Percentiles rank a stretch among this genome's conserved stretches.
phyloP scores from a whole-genome alignment of 352 stramenopile species.

The Globisporangium emineosum region DNA sequence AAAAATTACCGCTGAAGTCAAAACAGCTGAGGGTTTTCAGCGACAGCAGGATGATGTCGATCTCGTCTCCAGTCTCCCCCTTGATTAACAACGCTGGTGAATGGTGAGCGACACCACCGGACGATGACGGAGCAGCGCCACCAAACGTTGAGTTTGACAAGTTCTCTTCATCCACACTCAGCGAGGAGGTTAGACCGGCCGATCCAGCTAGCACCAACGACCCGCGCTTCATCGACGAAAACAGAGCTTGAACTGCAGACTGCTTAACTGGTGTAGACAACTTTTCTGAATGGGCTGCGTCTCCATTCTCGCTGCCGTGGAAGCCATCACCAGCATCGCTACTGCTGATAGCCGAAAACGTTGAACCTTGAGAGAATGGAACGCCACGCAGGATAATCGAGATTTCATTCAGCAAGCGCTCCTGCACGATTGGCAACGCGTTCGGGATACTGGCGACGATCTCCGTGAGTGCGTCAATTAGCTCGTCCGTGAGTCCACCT shows the following conservation, averaged over 20 bases:
- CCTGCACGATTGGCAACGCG: conserved; percentile 88
- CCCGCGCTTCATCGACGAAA: conserved; percentile 73
- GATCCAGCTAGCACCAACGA: conserved; percentile 30
- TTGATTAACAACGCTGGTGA: conserved; percentile 49
- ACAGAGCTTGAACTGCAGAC: conserved; percentile 60
- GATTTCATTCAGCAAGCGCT: conserved; percentile 95
- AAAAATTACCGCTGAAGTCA: conserved; percentile 90
- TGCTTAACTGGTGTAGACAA: conserved; percentile 34
- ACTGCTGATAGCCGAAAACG: not conserved
- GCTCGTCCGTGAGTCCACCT: conserved; percentile 90
- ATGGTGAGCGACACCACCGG: conserved; percentile 7
- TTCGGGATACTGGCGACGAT: conserved; percentile 90
- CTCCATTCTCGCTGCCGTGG: conserved; percentile 5
- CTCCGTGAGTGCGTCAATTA: conserved; percentile 92
- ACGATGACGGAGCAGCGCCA: conserved; percentile 2
- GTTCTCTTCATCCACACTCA: conserved; percentile 31
- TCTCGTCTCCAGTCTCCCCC: conserved; percentile 73
- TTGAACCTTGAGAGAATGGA: conserved; percentile 47
- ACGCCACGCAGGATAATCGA: conserved; percentile 91
- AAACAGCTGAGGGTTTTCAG: conserved; percentile 94
- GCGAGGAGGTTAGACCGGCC: conserved; percentile 22
- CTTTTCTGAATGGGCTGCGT: conserved; percentile 13
- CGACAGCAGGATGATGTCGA: conserved; percentile 85
- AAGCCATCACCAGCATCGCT: not conserved
- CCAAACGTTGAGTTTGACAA: conserved; percentile 11